Evolutionary conservation across 306 rosid genomes (phyloP), one percentile per base, ranked within the genome.

Genomic region (Nissolia schottii): DNA sequence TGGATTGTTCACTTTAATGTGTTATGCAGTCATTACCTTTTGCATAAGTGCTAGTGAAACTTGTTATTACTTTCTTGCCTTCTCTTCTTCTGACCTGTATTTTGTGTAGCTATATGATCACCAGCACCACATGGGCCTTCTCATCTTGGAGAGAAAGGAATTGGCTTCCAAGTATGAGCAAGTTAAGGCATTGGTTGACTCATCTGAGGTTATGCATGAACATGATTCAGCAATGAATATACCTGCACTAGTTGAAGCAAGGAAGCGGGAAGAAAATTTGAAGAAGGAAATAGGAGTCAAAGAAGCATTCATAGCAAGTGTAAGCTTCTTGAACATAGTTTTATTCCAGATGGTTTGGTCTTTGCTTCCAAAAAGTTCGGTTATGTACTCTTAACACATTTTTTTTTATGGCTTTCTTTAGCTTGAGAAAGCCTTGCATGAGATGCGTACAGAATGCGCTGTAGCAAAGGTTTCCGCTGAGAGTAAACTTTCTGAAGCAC

Each of bases 91-190:
- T 82, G 38, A 79, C 43, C 22, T 49, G 10, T 69, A 50, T 80
- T 62, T 68, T 77, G n/a, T 76, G 64, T 73, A 95, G 99, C 76
- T 95, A 68, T 85, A 83, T 27, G 90, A 95, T 60, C 99, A 85
- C 81, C 97, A 91, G 75, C 93, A 91, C 73, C 96, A 95, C 77
- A 95, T 95, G 99, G 99, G 99, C 58, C 96, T 95, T 82, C 85
- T 95, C 78, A 76, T 95, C 73, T 54, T 95, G 86, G 99, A 89
- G 88, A 95, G 67, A 73, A 91, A 84, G 71, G 95, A 88, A 62
- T 74, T 85, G 84, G 55, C 72, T 63, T 81, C 86, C 64, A 86
- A 88, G 66, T 86, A 73, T 80, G 99, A 91, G 56, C 83, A 89
- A 48, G 65, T 80, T 15, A 88, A 88, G 82, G 80, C 80, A 69